Evolutionary conservation across 768 basidiomycete genomes (phyloP), one percentile per base, ranked within the genome.

Genomic region (Clitopilus passeckerianus): DNA sequence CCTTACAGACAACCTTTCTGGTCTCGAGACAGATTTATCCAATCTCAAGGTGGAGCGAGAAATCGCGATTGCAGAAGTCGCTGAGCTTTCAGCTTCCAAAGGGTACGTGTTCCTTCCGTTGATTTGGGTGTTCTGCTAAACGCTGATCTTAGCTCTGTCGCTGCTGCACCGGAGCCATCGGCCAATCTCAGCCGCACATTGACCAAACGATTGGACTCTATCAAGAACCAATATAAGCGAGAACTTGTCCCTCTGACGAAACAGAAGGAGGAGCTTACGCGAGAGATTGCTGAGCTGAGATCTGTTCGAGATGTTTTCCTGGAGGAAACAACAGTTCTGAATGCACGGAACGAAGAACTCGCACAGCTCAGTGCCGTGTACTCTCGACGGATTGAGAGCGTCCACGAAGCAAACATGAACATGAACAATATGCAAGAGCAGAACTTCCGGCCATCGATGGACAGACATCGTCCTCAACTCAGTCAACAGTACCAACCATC

Each of bases 311-410:
- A 97, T 63, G 82, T 88, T 43, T 90, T 91, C 73, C 75, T 95
- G 41, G 95, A 96, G 67, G 97, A 99, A 75, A 91, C 94, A 0
- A 89, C 93, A 0, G 87, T 88, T 20, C 81, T 99, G 54, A 93
- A 93, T 69, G 87, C 87, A 6, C 86, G 94, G 53, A 98, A 98
- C 74, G 94, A 95, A 66, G 92, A 95, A 70, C 80, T 99, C 6
- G 90, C 91, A 1, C 90, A 94, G 70, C 83, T 98, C 46, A 91
- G 90, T 63, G 82, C 88, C 5, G 89, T 93, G 33, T 91, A 95
- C 62, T 75, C 85, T 9, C 86, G 91, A 34, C 88, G 91, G 60
- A 82, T 91, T 67, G 95, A 97, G 54, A 71, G 68, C 24, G 70
- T 73, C 23, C 74, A 74, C 15, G 79, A 81, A 60, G 65, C 66